Percentiles rank a stretch among this genome's conserved stretches.
These are phyloP conservation scores for Claviceps spartinae DNA, from an alignment of 2,329 filamentous ascomycete species.

Conservation along the genomic window DNA sequence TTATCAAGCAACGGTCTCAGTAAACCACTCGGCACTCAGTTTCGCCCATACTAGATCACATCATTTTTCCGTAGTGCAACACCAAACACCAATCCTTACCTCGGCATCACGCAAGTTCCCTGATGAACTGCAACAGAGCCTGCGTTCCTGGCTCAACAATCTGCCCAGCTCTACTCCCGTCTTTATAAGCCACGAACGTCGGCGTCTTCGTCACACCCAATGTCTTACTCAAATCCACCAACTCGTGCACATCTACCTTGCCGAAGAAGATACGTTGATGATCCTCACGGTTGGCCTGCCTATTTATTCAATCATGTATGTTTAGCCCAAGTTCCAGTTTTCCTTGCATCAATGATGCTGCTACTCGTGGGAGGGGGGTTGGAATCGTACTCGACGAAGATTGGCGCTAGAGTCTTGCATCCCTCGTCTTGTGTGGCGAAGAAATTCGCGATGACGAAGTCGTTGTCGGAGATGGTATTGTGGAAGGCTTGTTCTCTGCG, in stretches of 20 bases:
- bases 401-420: conserved; percentile 4
- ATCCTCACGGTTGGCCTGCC: conserved; percentile 4
- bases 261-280: neutral
- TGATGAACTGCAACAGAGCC: conserved; percentile 3
- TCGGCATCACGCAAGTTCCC: neutral
- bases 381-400: conserved; percentile 5
- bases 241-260: conserved; percentile 4
- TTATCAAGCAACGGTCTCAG: too few species aligned
- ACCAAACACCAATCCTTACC: neutral
- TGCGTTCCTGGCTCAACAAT: conserved; percentile 2
- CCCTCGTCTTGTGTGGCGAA: conserved; percentile 2
- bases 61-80: neutral
- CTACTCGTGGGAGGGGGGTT: neutral
- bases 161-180: neutral
- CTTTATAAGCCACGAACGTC: conserved; percentile 1
- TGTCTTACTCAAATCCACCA: neutral
- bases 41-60: too few species aligned
- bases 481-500: conserved; percentile 1
- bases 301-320: neutral
- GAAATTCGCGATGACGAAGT: conserved; percentile 3
- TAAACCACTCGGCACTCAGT: too few species aligned
- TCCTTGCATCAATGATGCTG: neutral
- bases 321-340: neutral
- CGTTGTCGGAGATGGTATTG: neutral
- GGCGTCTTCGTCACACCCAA: conserved; percentile 1